Evolutionary conservation across 768 basidiomycete genomes (phyloP), one percentile per base, ranked within the genome.

Genomic region (Leccinellum rugosiceps): DNA sequence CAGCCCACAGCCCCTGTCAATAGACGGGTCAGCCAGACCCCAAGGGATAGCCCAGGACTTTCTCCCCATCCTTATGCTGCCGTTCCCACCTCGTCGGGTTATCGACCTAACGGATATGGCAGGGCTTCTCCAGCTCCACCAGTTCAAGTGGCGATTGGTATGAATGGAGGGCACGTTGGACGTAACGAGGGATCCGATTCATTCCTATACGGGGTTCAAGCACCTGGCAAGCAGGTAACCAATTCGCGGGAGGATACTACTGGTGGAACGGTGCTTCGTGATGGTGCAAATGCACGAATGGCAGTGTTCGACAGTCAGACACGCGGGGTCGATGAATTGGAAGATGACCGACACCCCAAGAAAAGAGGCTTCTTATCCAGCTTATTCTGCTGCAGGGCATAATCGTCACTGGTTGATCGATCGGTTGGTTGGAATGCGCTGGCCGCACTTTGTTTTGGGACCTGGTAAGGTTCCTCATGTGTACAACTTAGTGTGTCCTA

Each of bases 41-140:
- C 81, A 53, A 76, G 80, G 53, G 80, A 81, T 31, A 65, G 67
- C 17, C 76, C 69, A 30, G 78, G 78, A 10, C 77, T 86, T 41
- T 73, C 79, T 19, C 75, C 85, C 30, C 90, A 92, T 67, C 90
- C 90, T 31, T 92, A 91, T 56, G 90, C 88, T 9, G 77, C 81
- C 34, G 82, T 84, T 7, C 82, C 85, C 6, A 81, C 78, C 55
- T 75, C 82, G 1, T 80, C 76, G 44, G 83, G 80, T 3, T 85
- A 84, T 66, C 83, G 86, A 17, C 71, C 74, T 35, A 70, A 72
- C 57, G 68, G 72, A 55, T 88, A 85, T 59, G 87, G 82, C 23
- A 80, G 85, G 41, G 79, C 78, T 56, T 86, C 85, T 4, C 77
- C 84, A 45, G 64, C 60, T 55, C 52, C 63, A 50, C 77, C 78